These are phyloP conservation scores for Blastobotrys attinorum DNA, from an alignment of 805 yeast genomes.

Conservation along the genomic window DNA sequence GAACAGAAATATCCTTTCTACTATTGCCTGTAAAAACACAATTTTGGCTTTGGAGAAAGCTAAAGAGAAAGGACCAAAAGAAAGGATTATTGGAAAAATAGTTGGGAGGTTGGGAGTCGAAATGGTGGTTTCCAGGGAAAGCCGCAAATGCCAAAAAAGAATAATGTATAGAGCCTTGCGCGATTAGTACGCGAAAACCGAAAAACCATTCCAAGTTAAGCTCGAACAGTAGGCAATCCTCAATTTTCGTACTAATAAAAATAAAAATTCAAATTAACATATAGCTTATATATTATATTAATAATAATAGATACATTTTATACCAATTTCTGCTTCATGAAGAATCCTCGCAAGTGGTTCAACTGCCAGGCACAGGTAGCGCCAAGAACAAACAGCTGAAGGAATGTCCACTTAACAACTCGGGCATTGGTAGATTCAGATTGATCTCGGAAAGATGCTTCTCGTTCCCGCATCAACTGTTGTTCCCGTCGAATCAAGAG, in stretches of 20 bases:
- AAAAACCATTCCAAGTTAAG: background rate
- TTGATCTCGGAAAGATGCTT: conserved; percentile 66
- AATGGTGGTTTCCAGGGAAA: too few species aligned
- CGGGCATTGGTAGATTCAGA: conserved; percentile 68
- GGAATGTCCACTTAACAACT: conserved; percentile 64
- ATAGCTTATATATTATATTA: too few species aligned
- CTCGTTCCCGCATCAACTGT: conserved; percentile 52
- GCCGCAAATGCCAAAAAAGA: too few species aligned
- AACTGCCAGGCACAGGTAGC: conserved; percentile 71
- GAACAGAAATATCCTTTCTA: background rate
- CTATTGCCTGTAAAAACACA: background rate
- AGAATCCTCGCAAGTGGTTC: conserved; percentile 69
- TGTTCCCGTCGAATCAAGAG: conserved; percentile 59
- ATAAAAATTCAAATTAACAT: background rate
- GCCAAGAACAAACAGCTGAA: conserved; percentile 61
- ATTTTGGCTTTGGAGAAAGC: too few species aligned
- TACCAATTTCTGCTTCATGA: conserved; percentile 79
- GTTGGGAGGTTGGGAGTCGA: background rate
- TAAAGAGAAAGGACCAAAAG: background rate
- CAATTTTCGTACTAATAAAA: background rate
- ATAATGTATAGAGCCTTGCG: too few species aligned
- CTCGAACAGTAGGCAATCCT: background rate
- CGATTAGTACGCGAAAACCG: background rate
- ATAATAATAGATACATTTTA: too few species aligned
- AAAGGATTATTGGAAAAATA: background rate